These are phyloP conservation scores for Ophiosphaerella korrae DNA, from an alignment of 2,329 filamentous ascomycete genomes.

Conservation along the genomic window DNA sequence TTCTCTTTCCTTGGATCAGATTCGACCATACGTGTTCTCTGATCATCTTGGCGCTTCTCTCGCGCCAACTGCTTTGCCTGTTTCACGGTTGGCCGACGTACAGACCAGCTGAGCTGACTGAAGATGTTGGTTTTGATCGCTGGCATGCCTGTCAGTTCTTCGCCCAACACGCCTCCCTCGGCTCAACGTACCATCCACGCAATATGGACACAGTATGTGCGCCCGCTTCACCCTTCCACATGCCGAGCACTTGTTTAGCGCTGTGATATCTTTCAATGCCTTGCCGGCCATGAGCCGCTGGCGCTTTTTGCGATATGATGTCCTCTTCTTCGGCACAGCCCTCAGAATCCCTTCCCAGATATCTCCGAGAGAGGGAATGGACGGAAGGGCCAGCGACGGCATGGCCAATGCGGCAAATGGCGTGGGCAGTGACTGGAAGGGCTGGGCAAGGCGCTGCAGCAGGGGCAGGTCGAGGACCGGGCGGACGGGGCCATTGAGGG, in stretches of 20 bases:
- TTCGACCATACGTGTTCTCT: slow-evolving; percentile 17
- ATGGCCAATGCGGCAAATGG: slow-evolving; percentile 55
- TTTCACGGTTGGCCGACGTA: slow-evolving; percentile 34
- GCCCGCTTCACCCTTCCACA: slow-evolving; percentile 88
- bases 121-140: slow-evolving; percentile 45
- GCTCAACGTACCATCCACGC: slow-evolving; percentile 73
- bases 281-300: slow-evolving; percentile 95
- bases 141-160: slow-evolving; percentile 16
- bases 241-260: slow-evolving; percentile 84
- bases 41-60: slow-evolving; percentile 22
- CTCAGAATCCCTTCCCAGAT: slow-evolving; percentile 92
- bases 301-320: slow-evolving; percentile 93
- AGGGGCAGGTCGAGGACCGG: slow-evolving; percentile 48
- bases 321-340: slow-evolving; percentile 98
- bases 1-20: slow-evolving; percentile 34
- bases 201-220: slow-evolving; percentile 86
- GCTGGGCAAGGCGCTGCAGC: slow-evolving; percentile 52
- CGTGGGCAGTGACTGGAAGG: slow-evolving; percentile 65
- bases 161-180: neutral
- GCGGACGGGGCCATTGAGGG: slow-evolving; percentile 49
- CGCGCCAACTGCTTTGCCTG: slow-evolving; percentile 35
- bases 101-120: slow-evolving; percentile 32
- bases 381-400: slow-evolving; percentile 58
- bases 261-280: slow-evolving; percentile 86
- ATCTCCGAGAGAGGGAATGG: slow-evolving; percentile 63